Evolutionary conservation across 1,284 basidiomycete genomes (phyloP), one percentile per base, ranked within the genome.

Genomic region (Neolentinus lepideus): DNA sequence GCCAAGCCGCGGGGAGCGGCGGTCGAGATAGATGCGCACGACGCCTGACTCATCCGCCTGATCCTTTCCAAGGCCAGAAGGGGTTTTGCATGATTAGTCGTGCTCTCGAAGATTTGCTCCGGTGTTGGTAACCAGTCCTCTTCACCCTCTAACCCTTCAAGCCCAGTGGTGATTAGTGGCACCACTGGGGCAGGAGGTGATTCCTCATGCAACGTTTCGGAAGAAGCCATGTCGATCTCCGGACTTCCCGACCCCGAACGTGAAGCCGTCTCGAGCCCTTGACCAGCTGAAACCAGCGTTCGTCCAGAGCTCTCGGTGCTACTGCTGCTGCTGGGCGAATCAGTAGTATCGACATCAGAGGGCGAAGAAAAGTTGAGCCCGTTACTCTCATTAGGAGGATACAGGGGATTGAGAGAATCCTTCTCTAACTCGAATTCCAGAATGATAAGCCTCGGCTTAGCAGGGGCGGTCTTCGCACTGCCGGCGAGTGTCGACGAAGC

Each of bases 341-440:
- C 61, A 2, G 64, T 52, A 38, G 47, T 33, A 35, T 47, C 35
- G 8, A 45, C 47, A 24, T 51, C 52, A n/a, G 45, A 66, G n/a
- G 67, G 65, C 1, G 69, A 69, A 1, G 67, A 69, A 2, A 70
- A 51, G 29, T 66, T 63, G 14, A 69, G 64, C 8, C 52, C 48
- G 63, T 61, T 56, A 59, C 63, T 56, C 22, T 57, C 59, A 12
- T 6, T 50, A 21, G 63, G 60, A 4, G 83, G 82, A 63, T 86
- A 86, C 10, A 93, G 71, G 0, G 92, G 92, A 62, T 94, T 93
- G 65, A 84, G 70, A 0, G 66, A 62, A 66, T 94, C 92, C 51
- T 75, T 69, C 64, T 93, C 89, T 22, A 92, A 75, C 68, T 94
- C 92, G 61, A 94, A 91, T 66, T 95, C 92, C 63, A 94, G 78